Evolutionary conservation across 352 stramenopile species (phyloP).

Genomic region (Phytopythium helicoides): DNA sequence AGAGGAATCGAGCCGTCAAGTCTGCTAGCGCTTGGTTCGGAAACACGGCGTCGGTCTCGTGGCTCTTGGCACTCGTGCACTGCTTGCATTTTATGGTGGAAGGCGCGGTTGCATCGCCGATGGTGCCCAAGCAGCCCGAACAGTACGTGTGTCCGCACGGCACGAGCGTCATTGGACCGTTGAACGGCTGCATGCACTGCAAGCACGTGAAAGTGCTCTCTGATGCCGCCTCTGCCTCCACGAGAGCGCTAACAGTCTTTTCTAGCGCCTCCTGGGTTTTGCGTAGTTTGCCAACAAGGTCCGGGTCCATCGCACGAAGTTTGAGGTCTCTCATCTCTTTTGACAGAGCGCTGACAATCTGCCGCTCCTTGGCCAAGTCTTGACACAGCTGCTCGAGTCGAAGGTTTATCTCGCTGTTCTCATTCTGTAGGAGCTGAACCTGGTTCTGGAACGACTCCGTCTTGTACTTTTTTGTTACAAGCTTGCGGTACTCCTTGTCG

Average conservation of each 20-base stretch:
- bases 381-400: constrained; percentile 36
- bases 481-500: constrained; percentile 44
- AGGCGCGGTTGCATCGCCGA: constrained; percentile 31
- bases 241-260: constrained; percentile 59
- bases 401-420: constrained; percentile 50
- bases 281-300: constrained; percentile 43
- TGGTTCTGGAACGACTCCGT: constrained; percentile 75
- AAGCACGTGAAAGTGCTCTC: constrained; percentile 77
- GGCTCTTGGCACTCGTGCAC: constrained; percentile 16
- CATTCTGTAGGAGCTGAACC: constrained; percentile 58
- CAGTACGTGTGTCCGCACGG: constrained; percentile 78
- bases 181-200: constrained; percentile 68
- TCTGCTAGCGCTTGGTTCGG: constrained; percentile 67
- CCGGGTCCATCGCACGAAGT: constrained; percentile 45
- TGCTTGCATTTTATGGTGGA: constrained; percentile 60
- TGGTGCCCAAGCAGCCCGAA: constrained; percentile 38
- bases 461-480: constrained; percentile 71
- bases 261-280: constrained; percentile 66
- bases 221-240: constrained; percentile 66
- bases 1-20: constrained; percentile 70
- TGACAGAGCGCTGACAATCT: constrained; percentile 31
- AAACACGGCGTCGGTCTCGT: constrained; percentile 53
- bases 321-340: constrained; percentile 50
- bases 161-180: constrained; percentile 59
- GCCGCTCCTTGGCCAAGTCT: constrained; percentile 37